Evolutionary conservation across 2,329 filamentous ascomycete species (phyloP).

Genomic region (Verticillium dahliae): DNA sequence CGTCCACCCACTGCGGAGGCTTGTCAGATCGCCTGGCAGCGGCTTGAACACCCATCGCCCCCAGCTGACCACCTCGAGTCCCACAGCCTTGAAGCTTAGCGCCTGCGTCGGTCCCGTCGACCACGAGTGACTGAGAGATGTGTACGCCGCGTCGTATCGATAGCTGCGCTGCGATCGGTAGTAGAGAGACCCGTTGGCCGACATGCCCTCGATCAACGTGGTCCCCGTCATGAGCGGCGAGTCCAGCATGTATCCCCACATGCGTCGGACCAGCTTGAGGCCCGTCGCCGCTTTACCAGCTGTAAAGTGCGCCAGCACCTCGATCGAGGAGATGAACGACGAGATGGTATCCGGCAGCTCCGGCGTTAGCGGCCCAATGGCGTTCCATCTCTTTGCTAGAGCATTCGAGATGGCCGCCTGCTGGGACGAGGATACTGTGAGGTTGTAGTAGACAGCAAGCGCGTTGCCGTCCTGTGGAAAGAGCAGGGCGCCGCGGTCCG

Average conservation of each 20-base stretch:
- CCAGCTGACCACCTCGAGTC: slow-evolving; percentile 17
- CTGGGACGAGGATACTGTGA: slow-evolving; percentile 10
- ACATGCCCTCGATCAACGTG: slow-evolving; percentile 27
- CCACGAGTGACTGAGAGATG: slow-evolving; percentile 27
- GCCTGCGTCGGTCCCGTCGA: slow-evolving; percentile 20
- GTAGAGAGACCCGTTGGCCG: slow-evolving; percentile 26
- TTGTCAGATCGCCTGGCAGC: slow-evolving; percentile 11
- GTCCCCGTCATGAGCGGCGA: slow-evolving; percentile 24
- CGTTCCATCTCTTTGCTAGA: slow-evolving; percentile 17
- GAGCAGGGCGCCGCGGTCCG: slow-evolving; percentile 26
- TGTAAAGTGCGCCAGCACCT: slow-evolving; percentile 24
- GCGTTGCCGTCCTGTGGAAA: slow-evolving; percentile 43
- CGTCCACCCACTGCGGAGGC: slow-evolving; percentile 13
- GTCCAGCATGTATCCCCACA: slow-evolving; percentile 22
- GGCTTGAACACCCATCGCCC: slow-evolving; percentile 20
- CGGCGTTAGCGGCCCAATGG: slow-evolving; percentile 20
- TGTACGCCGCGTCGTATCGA: slow-evolving; percentile 22
- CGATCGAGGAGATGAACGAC: slow-evolving; percentile 25
- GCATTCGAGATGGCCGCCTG: slow-evolving; percentile 11
- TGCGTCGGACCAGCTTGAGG: slow-evolving; percentile 19
- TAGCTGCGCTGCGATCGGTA: slow-evolving; percentile 24
- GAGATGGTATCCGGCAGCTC: slow-evolving; percentile 28
- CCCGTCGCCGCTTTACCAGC: slow-evolving; percentile 15
- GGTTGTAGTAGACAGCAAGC: slow-evolving; percentile 31
- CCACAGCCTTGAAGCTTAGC: slow-evolving; percentile 18